These are phyloP conservation scores for Coniochaeta hoffmannii DNA, from an alignment of 2,329 filamentous ascomycete species.

Conservation along the genomic window DNA sequence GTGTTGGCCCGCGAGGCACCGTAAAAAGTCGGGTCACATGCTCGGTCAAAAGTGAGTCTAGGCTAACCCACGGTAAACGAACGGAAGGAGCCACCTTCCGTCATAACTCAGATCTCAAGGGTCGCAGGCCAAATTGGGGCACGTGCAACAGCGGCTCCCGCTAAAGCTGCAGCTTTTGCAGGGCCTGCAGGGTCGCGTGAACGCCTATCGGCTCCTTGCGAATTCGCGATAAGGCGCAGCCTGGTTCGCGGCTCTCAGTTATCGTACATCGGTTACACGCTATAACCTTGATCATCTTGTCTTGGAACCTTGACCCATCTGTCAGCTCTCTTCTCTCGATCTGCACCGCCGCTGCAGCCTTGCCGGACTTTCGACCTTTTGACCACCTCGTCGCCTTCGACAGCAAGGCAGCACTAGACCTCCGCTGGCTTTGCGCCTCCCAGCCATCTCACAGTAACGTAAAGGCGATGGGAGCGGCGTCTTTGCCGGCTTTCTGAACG, in stretches of 20 bases:
- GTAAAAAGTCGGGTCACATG: background rate
- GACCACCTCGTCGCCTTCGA: background rate
- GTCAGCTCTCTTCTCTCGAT: background rate
- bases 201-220: slow-evolving; percentile 1
- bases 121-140: slow-evolving; percentile 3
- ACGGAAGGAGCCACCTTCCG: background rate
- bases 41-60: background rate
- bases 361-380: background rate
- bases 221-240: background rate
- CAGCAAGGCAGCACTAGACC: background rate
- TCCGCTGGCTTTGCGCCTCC: background rate
- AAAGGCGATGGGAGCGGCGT: background rate
- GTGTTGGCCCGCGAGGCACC: background rate
- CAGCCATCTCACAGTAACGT: background rate
- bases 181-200: slow-evolving; percentile 19
- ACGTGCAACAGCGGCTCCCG: slow-evolving; percentile 11
- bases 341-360: background rate
- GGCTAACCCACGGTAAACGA: no score
- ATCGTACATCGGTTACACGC: background rate
- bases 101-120: background rate
- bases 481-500: background rate
- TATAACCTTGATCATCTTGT: background rate
- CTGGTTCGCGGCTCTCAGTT: background rate
- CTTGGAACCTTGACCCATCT: background rate
- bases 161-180: slow-evolving; percentile 12